Evolutionary conservation across 2,329 filamentous ascomycete species (phyloP), one percentile per base, ranked within the genome.

Genomic region (Pochonia chlamydosporia): DNA sequence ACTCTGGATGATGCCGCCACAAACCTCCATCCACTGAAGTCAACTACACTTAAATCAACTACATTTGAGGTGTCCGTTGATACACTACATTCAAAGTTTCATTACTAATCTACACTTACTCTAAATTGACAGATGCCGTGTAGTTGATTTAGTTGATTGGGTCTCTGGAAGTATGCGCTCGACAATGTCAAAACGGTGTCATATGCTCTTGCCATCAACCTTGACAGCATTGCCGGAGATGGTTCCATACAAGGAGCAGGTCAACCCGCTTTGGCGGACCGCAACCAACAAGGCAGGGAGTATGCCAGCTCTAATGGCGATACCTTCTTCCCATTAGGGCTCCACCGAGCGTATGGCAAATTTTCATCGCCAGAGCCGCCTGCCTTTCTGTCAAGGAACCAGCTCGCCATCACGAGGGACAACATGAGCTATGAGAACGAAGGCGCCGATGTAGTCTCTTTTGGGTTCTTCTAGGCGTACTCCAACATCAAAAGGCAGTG

Each of bases 401-500:
- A 10, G 10, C n/a, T 33, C 10, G n/a, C 30, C 30, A n/a, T 33
- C 30, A 33, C n/a, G 30, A 33, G 10, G 10, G 30, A 10, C 30
- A 33, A 33, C 30, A n/a, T n/a, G 30, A 10, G n/a, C 30, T n/a
- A n/a, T n/a, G n/a, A 28, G 4, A 51, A 51, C 25, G 28, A 53
- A 23, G 49, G 46, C 24, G 24, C 37, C 5, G 24, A 53, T n/a
- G 39, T 53, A 3, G 25, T 51, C 5, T 49, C 30, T 2, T 53
- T 53, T 14, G 28, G 51, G 18, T 51, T 46, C 21, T 51, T 51
- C 40, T 18, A 53, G 20, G 49, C 42, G 11, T 53, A 53, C 39
- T 53, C 40, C 2, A 51, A 47, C 31, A 46, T 51, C 10, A 53
- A 53, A 44, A 33, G 30, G n/a, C n/a, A n/a, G n/a, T n/a, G n/a